These are phyloP conservation scores for Fragaria ananassa DNA, from an alignment of 306 rosid species.

Conservation along the genomic window DNA sequence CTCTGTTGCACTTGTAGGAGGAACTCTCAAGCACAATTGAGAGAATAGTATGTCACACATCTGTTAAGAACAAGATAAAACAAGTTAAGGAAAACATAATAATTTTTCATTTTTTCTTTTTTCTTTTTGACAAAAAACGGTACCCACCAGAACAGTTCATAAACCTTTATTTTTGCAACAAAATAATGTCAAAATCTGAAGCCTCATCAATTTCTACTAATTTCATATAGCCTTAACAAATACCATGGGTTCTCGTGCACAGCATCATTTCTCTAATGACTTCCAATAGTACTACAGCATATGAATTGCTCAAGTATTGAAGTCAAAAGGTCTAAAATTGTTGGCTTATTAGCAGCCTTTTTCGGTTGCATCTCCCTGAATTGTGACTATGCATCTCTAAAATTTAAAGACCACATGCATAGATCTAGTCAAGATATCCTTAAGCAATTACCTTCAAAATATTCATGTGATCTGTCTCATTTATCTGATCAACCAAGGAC, in stretches of 20 bases:
- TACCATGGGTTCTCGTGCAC: neutral
- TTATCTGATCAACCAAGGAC: slow-evolving; percentile 73
- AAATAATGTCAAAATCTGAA: neutral
- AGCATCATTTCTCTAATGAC: neutral
- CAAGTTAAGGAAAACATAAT: neutral
- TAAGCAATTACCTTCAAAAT: slow-evolving; percentile 74
- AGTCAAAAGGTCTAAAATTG: neutral
- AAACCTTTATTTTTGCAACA: neutral
- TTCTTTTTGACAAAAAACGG: neutral
- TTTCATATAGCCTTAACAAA: neutral
- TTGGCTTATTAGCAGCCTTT: neutral
- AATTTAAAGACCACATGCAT: neutral
- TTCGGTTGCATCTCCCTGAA: neutral
- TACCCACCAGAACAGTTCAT: neutral
- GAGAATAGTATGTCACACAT: slow-evolving; percentile 97
- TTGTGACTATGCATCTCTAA: slow-evolving; percentile 3
- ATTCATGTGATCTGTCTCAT: slow-evolving; percentile 88
- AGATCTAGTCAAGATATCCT: slow-evolving; percentile 27
- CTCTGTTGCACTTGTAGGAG: slow-evolving; percentile 52
- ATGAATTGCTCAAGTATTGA: neutral
- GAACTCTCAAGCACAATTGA: slow-evolving; percentile 88
- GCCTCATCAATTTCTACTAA: neutral
- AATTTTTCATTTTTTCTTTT: too few species aligned
- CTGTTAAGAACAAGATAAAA: slow-evolving; percentile 44
- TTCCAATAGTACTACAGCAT: neutral